Evolutionary conservation across 371 early-diverging fungal genomes (phyloP).

Genomic region (Syncephalastrum contaminatum): DNA sequence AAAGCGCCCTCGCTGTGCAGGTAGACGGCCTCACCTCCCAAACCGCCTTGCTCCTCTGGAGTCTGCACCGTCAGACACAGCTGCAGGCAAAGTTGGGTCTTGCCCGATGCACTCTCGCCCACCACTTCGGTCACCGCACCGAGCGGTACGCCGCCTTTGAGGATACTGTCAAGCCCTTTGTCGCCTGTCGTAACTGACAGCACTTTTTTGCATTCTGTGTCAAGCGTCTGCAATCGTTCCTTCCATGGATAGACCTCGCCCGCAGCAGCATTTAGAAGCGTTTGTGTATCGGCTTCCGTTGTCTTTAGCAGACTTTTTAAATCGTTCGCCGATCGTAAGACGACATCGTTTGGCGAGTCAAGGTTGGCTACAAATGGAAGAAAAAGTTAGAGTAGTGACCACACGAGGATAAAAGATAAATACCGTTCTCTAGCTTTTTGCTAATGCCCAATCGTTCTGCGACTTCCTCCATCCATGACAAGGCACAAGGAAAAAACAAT

Average conservation of each 20-base stretch:
- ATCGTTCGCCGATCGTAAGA: conserved; percentile 11
- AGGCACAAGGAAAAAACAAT: too few species aligned
- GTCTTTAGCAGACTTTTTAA: conserved; percentile 9
- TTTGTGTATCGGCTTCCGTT: conserved; percentile 5
- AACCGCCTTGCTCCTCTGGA: conserved; percentile 51
- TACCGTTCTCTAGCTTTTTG: conserved; percentile 16
- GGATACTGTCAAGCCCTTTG: conserved; percentile 43
- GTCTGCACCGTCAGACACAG: conserved; percentile 64
- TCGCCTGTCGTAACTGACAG: conserved; percentile 52
- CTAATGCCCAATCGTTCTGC: conserved; percentile 13
- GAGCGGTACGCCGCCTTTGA: conserved; percentile 56
- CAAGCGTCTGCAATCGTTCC: neutral
- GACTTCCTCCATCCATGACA: conserved; percentile 13
- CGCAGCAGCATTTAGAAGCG: conserved; percentile 17
- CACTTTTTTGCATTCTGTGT: neutral
- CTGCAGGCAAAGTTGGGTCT: conserved; percentile 79
- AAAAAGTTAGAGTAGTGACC: neutral
- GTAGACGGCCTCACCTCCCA: conserved; percentile 61
- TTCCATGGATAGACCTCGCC: conserved; percentile 21
- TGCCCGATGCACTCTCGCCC: conserved; percentile 69
- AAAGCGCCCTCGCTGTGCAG: conserved; percentile 65
- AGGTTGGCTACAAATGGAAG: conserved; percentile 6
- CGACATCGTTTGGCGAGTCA: conserved; percentile 18
- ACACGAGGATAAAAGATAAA: neutral
- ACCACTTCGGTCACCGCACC: conserved; percentile 59